Evolutionary conservation across 352 stramenopile species (phyloP), one percentile per base, ranked within the genome.

Genomic region (Globisporangium okanoganense): DNA sequence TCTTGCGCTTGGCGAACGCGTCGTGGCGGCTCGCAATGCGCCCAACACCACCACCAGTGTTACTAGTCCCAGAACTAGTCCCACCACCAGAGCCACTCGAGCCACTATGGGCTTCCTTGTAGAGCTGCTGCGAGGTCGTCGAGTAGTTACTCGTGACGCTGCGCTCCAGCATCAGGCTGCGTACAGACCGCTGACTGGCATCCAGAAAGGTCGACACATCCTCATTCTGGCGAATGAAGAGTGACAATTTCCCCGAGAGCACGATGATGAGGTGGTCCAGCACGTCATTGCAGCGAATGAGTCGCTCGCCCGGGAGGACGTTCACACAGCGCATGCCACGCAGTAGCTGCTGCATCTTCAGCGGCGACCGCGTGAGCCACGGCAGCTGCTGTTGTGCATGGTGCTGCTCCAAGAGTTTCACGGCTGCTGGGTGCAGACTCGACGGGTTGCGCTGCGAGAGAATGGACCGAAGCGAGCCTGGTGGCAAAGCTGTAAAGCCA

Each of bases 91-190:
- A 45, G 40, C 40, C 40, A 22, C 36, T n/a, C 2, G 4, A 4
- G 35, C 24, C 20, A 5, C 27, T 12, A 3, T 59, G 25, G 5
- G 55, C 25, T 12, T 73, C 38, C 16, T 61, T 74, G 55, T 67
- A 84, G 2, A 89, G 65, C 27, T 87, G 77, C 35, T 85, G 72
- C 1, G 78, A 90, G 0, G 80, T 85, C 29, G 78, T 90, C 31
- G 78, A 83, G 67, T 87, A 87, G 50, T 90, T 87, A 56, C 78
- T 90, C 12, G 71, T 73, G 57, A 90, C 76, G 52, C 71, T 78
- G 45, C 62, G 70, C 65, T 90, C 78, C 0, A 88, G 65, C 56
- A 79, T 73, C 1, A 82, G 53, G 57, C 76, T 90, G 27, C 78
- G 71, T 18, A 88, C 72, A 1, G 76, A 84, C 0, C 75, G 78